Base-by-base conservation (phyloP, 257 asterid genomes). In the Galeopsis tetrahit region DNA sequence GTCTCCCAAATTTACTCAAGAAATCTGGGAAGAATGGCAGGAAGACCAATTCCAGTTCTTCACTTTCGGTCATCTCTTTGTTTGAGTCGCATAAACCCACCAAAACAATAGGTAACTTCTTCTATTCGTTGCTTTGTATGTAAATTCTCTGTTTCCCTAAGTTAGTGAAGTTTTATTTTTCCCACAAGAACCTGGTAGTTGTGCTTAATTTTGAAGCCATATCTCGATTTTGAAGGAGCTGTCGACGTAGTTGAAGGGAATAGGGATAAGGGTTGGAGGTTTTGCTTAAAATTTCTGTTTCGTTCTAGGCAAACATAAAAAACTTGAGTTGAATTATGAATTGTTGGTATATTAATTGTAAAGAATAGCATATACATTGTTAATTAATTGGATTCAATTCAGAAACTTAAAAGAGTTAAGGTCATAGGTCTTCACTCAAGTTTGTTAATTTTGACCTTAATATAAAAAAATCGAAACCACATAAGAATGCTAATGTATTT, bases 81-180 rank as follows among this genome's bases (percentile, higher is more conserved):
- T 77, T 80, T 56, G 89, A 69, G 76, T 53, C 81, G 58, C 82
- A 87, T 15, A 82, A 75, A 70, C 8, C 84, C 71, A 70, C 87
- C 77, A 89, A 85, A 77, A 82, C 66, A 51, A 71, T 81, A 65
- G 96, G 97, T 90, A 87, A 72, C 11, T 17, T 39, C 14, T 59
- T 75, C 33, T 63, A 6, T 4, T 74, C 28, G 17, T 49, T 11
- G 48, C 38, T 28, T 51, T 75, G n/a, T 61, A 60, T 44, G 2
- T 35, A 21, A 33, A 39, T 48, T 48, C 10, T 70, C 35, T 51
- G 66, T 64, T 66, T 63, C 43, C 46, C 57, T 56, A 17, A 5
- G 35, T 68, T 15, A 49, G 55, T 60, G 75, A 63, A 15, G 21
- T 36, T 13, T 68, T 15, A 15, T 38, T 7, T 71, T 7, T 35